These are phyloP conservation scores for Geosiphon pyriformis DNA, from an alignment of 192 early-diverging fungal species.

Conservation along the genomic window DNA sequence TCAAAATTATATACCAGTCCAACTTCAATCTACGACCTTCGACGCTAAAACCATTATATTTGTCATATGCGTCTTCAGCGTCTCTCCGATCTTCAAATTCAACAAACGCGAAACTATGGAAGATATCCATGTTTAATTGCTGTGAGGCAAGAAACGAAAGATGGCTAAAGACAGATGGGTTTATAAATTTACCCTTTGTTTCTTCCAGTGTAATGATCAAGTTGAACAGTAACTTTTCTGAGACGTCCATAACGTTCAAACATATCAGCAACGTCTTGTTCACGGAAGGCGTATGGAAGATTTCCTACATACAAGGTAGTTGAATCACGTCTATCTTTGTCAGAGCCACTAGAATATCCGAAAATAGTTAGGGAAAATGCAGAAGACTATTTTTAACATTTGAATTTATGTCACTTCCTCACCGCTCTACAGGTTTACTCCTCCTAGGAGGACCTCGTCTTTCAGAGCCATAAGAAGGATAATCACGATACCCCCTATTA, in stretches of 20 bases:
- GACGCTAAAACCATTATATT: conserved; percentile 53
- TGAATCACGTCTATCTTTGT: conserved; percentile 56
- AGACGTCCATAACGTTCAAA: conserved; percentile 74
- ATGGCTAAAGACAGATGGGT: background rate
- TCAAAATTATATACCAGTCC: conserved; percentile 41
- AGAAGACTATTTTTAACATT: background rate
- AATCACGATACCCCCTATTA: conserved; percentile 36
- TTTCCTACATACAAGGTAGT: conserved; percentile 70
- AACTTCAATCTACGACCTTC: conserved; percentile 51
- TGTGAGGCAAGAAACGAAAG: conserved; percentile 1
- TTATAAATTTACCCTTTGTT: conserved; percentile 66
- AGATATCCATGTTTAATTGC: background rate
- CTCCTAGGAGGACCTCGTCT: conserved; percentile 40
- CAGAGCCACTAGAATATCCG: conserved; percentile 52
- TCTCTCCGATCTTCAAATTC: conserved; percentile 64
- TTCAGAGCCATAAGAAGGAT: conserved; percentile 35
- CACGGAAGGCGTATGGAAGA: conserved; percentile 66
- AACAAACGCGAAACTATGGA: conserved; percentile 68
- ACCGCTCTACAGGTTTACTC: conserved; percentile 44
- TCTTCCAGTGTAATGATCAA: conserved; percentile 64
- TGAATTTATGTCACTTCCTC: conserved; percentile 15
- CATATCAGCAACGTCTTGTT: conserved; percentile 64
- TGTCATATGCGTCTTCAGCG: conserved; percentile 59
- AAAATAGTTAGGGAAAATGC: conserved; percentile 6
- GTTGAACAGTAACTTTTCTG: conserved; percentile 59